These are phyloP conservation scores for Xylariaceae sp. DNA, from an alignment of 2,329 filamentous ascomycete genomes.

Conservation along the genomic window DNA sequence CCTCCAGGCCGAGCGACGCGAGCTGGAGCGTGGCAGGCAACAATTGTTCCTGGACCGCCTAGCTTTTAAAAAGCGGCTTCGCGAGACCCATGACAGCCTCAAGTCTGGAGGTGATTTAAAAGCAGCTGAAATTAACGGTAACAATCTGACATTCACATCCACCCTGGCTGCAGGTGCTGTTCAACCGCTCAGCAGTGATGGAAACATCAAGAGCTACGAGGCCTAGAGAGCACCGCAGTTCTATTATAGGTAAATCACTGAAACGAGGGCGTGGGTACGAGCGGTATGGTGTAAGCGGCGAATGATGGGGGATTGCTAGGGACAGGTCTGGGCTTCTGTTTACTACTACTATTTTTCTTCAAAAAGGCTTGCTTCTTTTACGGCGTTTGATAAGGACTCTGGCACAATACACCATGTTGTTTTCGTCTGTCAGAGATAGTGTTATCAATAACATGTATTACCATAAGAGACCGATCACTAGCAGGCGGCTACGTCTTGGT, in stretches of 20 bases:
- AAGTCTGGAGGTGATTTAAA: slow-evolving; percentile 50
- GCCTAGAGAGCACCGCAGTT: slow-evolving; percentile 35
- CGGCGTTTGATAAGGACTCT: slow-evolving; percentile 18
- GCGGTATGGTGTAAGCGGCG: slow-evolving; percentile 21
- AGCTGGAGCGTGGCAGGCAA: slow-evolving; percentile 86
- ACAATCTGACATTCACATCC: slow-evolving; percentile 52
- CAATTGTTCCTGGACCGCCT: slow-evolving; percentile 91
- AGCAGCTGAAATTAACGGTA: slow-evolving; percentile 49
- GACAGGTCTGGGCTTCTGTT: slow-evolving; percentile 7
- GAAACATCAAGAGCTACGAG: slow-evolving; percentile 56
- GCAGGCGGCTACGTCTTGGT: background rate
- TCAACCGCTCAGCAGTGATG: slow-evolving; percentile 53
- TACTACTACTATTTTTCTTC: slow-evolving; percentile 6
- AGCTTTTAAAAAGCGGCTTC: slow-evolving; percentile 81
- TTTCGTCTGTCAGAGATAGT: slow-evolving; percentile 14
- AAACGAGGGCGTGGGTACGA: background rate
- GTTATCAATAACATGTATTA: slow-evolving; percentile 23
- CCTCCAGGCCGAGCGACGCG: slow-evolving; percentile 84
- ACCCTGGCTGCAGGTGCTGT: slow-evolving; percentile 41
- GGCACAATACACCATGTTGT: slow-evolving; percentile 11
- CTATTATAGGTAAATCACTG: background rate
- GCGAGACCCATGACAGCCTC: slow-evolving; percentile 75
- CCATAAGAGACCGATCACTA: slow-evolving; percentile 12
- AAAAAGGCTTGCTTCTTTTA: slow-evolving; percentile 4
- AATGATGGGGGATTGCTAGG: slow-evolving; percentile 18